phyloP scores from a whole-genome alignment of 2,329 filamentous ascomycete species.

The Venturia carpophila region DNA sequence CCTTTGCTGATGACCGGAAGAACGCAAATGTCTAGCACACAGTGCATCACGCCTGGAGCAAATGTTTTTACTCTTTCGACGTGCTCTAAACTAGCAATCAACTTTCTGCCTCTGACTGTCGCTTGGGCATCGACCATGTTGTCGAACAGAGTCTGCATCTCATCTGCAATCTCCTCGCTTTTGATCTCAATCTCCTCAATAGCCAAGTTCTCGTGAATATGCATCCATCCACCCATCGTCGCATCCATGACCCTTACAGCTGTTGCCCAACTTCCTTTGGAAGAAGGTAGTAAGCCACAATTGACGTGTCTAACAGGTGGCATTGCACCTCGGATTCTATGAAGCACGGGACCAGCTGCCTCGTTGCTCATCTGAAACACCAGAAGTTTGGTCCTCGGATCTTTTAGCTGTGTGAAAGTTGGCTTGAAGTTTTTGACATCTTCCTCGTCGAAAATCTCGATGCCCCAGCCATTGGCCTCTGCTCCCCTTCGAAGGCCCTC shows the following conservation, averaged over 20 bases:
- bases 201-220: constrained; percentile 54
- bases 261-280: constrained; percentile 40
- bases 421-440: neutral
- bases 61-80: constrained; percentile 51
- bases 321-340: constrained; percentile 22
- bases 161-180: constrained; percentile 23
- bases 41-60: constrained; percentile 54
- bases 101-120: neutral
- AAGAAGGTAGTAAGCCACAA: constrained; percentile 49
- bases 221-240: constrained; percentile 46
- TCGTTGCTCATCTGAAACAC: constrained; percentile 38
- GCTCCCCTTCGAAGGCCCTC: constrained; percentile 39
- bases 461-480: constrained; percentile 34
- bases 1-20: neutral
- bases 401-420: neutral
- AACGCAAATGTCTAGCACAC: constrained; percentile 48
- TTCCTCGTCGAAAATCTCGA: constrained; percentile 3
- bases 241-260: constrained; percentile 43
- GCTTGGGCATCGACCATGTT: neutral
- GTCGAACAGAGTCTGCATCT: neutral
- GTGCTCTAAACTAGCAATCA: constrained; percentile 30
- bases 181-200: constrained; percentile 34
- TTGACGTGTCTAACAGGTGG: constrained; percentile 49
- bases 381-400: constrained; percentile 24
- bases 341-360: constrained; percentile 27